Percentiles rank a stretch among this genome's conserved stretches.
These are phyloP conservation scores for Tylopilus subfusipes DNA, from an alignment of 768 basidiomycete genomes.

Conservation along the genomic window DNA sequence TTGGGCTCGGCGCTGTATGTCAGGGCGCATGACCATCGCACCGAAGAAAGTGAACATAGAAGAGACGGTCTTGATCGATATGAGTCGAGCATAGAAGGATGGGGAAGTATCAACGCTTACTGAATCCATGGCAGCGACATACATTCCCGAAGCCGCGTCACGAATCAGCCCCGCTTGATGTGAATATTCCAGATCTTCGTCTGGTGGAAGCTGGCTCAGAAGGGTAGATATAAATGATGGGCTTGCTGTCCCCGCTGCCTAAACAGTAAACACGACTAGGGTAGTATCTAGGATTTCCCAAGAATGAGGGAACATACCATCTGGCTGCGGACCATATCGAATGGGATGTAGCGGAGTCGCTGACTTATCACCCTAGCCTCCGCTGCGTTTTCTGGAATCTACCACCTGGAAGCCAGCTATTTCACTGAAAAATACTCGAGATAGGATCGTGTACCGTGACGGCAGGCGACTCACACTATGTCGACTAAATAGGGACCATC, in stretches of 20 bases:
- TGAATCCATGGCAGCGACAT: conserved; percentile 11
- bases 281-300: neutral
- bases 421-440: neutral
- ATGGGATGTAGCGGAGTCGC: conserved; percentile 3
- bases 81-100: neutral
- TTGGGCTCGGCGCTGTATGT: conserved; percentile 13
- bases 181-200: conserved; percentile 4
- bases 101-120: too few relatives aligned
- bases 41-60: conserved; percentile 7
- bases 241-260: conserved; percentile 3
- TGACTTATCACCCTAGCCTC: neutral
- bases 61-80: conserved; percentile 3
- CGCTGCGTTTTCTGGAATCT: conserved; percentile 5
- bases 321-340: conserved; percentile 5
- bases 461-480: neutral
- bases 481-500: conserved; percentile 11
- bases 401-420: conserved; percentile 14
- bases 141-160: conserved; percentile 9
- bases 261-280: neutral
- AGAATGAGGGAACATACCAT: conserved; percentile 1
- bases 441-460: neutral
- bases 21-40: conserved; percentile 12
- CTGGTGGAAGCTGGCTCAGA: conserved; percentile 6
- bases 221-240: conserved; percentile 12
- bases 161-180: conserved; percentile 9